A percentile compares a stretch with the other conserved stretches of the same genome.
These are phyloP conservation scores for Brettanomyces nanus DNA, from an alignment of 805 yeast genomes.

Conservation along the genomic window DNA sequence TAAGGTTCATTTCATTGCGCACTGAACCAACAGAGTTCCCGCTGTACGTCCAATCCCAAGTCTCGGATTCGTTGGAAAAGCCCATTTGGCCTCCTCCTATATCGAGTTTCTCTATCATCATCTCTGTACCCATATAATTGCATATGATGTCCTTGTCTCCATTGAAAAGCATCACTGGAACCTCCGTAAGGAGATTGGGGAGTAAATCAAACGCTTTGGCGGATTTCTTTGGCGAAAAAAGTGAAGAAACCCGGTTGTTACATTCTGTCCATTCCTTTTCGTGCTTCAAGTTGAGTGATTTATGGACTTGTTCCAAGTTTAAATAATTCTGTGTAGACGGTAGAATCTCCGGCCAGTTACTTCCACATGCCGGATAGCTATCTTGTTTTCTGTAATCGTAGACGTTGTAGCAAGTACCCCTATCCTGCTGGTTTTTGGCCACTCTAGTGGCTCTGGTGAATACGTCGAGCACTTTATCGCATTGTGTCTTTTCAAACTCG, in stretches of 20 bases:
- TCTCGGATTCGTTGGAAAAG: slow-evolving; percentile 27
- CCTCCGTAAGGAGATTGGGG: slow-evolving; percentile 51
- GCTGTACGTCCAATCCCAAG: slow-evolving; percentile 37
- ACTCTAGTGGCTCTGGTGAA: slow-evolving; percentile 29
- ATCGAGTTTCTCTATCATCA: slow-evolving; percentile 45
- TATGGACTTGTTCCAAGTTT: slow-evolving; percentile 34
- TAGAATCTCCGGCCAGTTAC: slow-evolving; percentile 81
- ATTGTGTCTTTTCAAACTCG: slow-evolving; percentile 22
- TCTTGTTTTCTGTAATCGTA: slow-evolving; percentile 72
- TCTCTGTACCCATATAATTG: slow-evolving; percentile 69
- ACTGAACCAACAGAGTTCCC: slow-evolving; percentile 31
- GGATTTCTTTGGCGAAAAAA: slow-evolving; percentile 44
- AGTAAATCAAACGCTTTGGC: slow-evolving; percentile 56
- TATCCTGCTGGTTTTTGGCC: slow-evolving; percentile 14
- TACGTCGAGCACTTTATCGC: slow-evolving; percentile 34
- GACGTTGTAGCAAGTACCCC: slow-evolving; percentile 64
- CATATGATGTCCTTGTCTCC: slow-evolving; percentile 90
- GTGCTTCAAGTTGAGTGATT: slow-evolving; percentile 41
- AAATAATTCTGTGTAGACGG: slow-evolving; percentile 43
- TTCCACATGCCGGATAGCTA: slow-evolving; percentile 78
- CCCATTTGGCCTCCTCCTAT: slow-evolving; percentile 60
- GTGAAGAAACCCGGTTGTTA: slow-evolving; percentile 44
- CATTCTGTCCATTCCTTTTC: slow-evolving; percentile 68
- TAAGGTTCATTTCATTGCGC: slow-evolving; percentile 55
- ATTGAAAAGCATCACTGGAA: slow-evolving; percentile 66